A percentile compares a stretch with the other conserved stretches of the same genome.
phyloP scores from a whole-genome alignment of 805 yeast genomes.

The Metschnikowia picachoensis region DNA sequence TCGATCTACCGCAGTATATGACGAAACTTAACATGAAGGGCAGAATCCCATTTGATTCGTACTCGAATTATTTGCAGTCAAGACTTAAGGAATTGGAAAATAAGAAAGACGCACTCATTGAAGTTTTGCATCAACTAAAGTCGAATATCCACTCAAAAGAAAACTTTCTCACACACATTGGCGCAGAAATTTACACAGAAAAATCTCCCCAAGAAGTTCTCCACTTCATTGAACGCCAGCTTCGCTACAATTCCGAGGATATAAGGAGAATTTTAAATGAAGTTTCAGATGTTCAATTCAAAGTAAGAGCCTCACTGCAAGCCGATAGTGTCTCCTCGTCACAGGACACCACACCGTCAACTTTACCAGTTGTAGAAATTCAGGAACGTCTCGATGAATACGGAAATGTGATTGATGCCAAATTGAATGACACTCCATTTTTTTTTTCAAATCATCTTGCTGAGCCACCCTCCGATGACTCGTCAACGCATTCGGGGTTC shows the following conservation, averaged over 20 bases:
- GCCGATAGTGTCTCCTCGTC: background rate
- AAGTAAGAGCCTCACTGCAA: background rate
- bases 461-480: too few species aligned
- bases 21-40: too few species aligned
- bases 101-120: background rate
- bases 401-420: slow-evolving; percentile 54
- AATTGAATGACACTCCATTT: slow-evolving; percentile 21
- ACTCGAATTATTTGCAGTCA: too few species aligned
- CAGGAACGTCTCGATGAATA: slow-evolving; percentile 76
- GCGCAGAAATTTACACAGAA: slow-evolving; percentile 7
- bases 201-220: slow-evolving; percentile 23
- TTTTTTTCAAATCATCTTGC: too few species aligned
- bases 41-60: too few species aligned
- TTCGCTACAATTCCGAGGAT: slow-evolving; percentile 31
- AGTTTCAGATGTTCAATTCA: slow-evolving; percentile 18
- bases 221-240: slow-evolving; percentile 23
- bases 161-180: slow-evolving; percentile 5
- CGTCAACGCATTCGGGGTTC: too few species aligned
- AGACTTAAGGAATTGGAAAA: background rate
- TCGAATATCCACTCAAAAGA: background rate
- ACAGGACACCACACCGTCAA: slow-evolving; percentile 1
- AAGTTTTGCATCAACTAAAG: background rate
- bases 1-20: too few species aligned
- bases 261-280: slow-evolving; percentile 37
- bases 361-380: slow-evolving; percentile 73